Evolutionary conservation across 495 filamentous ascomycete genomes (phyloP), one percentile per base, ranked within the genome.

Genomic region (Parachaetomium inaequale): DNA sequence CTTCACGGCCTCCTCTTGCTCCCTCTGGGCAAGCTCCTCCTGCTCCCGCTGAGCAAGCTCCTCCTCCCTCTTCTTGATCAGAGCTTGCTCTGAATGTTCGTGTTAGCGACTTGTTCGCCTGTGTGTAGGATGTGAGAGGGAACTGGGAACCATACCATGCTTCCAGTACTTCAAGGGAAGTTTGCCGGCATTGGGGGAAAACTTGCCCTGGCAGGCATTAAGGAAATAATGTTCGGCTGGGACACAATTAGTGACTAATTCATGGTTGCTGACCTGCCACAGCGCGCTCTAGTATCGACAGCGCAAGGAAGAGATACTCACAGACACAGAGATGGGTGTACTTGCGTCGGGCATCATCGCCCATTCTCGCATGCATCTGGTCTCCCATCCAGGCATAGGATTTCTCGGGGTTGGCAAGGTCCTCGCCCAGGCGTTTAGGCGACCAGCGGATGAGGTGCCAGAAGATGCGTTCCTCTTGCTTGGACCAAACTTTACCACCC

Each of bases 141-240:
- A 5, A 36, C 26, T 17, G 11, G 12, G 11, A 21, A 29, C 28
- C 55, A 14, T 63, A 62, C 59, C 59, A 14, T 31, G 32, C 7
- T 6, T 15, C 14, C 17, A 53, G 34, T 58, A 63, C 34, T 32
- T 50, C 1, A 21, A 0, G 17, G 12, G 12, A 0, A 63, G 52
- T 0, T 29, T 42, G 4, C 62, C 42, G 0, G 69, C 74, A 21
- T 75, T 65, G 4, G 75, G 73, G 0, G 78, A 79, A 36, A 62
- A 59, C 8, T 70, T 66, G 3, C 65, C 51, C 1, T 62, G 70
- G 17, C 68, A 67, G 2, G 69, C 62, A 32, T 79, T 81, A 63
- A 76, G 74, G 59, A 74, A 79, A 52, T 71, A 79, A 56, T 81
- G 78, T 66, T 81, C 78, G 42, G 75, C 78, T 81, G 42, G 19